These are phyloP conservation scores for Lepidium sativum DNA, from an alignment of 345 rosid genomes.

Conservation along the genomic window DNA sequence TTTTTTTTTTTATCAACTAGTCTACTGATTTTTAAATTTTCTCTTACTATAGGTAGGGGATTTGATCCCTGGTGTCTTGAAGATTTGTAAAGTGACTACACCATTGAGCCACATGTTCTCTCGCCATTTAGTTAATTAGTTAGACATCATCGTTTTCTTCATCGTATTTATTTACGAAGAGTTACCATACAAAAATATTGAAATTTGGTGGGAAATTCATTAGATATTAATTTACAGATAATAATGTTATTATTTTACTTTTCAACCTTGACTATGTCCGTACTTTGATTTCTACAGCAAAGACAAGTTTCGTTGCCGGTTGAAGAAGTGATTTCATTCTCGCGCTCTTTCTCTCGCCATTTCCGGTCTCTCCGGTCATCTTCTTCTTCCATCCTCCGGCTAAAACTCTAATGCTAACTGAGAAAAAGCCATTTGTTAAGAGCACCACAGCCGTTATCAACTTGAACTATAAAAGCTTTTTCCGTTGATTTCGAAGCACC, in stretches of 20 bases:
- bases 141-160: no score
- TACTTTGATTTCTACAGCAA: slow-evolving; percentile 12
- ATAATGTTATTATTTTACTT: neutral
- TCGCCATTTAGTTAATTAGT: no score
- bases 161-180: no score
- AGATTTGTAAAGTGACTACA: no score
- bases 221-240: no score
- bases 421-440: neutral
- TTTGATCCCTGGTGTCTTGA: no score
- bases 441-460: neutral
- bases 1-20: no score
- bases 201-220: no score
- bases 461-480: neutral
- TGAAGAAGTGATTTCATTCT: neutral
- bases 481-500: slow-evolving; percentile 1
- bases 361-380: neutral
- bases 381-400: neutral
- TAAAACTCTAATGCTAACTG: neutral
- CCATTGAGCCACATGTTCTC: no score
- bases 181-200: no score
- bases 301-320: slow-evolving; percentile 21
- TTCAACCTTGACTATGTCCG: slow-evolving; percentile 8
- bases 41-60: no score
- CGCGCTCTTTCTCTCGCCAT: neutral
- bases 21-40: no score